Conservation (phyloP, 768 basidiomycete genomes). For the Termitomyces sp. region DNA sequence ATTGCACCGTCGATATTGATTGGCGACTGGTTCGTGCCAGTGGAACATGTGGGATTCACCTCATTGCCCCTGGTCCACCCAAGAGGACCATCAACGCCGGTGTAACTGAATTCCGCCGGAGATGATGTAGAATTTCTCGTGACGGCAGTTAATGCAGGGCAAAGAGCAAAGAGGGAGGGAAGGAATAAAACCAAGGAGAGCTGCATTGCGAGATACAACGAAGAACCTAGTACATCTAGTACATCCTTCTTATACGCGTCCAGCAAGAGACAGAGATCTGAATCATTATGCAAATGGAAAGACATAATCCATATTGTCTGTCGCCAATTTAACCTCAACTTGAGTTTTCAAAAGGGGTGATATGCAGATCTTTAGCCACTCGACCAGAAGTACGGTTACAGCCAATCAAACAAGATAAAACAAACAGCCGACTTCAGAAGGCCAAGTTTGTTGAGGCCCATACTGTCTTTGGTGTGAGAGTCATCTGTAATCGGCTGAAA, state of each 20-base stretch:
- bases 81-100: conserved; percentile 6
- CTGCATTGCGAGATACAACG: neutral
- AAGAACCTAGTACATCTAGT: neutral
- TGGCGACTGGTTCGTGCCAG: conserved; percentile 5
- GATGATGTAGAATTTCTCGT: neutral
- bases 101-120: neutral
- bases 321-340: too few relatives aligned
- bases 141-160: neutral
- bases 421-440: too few relatives aligned
- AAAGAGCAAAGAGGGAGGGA: neutral
- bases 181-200: neutral
- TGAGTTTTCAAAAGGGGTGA: too few relatives aligned
- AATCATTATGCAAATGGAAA: too few relatives aligned
- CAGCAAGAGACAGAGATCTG: neutral
- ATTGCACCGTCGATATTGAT: conserved; percentile 4
- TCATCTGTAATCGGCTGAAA: too few relatives aligned
- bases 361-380: too few relatives aligned
- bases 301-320: too few relatives aligned
- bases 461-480: too few relatives aligned
- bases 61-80: conserved; percentile 3
- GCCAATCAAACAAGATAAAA: too few relatives aligned
- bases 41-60: conserved; percentile 3
- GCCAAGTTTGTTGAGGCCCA: too few relatives aligned
- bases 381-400: too few relatives aligned
- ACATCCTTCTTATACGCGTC: neutral